A percentile compares a stretch with the other conserved stretches of the same genome.
Evolutionary conservation across 1,284 basidiomycete genomes (phyloP).

Genomic region (Trametes versicolor): DNA sequence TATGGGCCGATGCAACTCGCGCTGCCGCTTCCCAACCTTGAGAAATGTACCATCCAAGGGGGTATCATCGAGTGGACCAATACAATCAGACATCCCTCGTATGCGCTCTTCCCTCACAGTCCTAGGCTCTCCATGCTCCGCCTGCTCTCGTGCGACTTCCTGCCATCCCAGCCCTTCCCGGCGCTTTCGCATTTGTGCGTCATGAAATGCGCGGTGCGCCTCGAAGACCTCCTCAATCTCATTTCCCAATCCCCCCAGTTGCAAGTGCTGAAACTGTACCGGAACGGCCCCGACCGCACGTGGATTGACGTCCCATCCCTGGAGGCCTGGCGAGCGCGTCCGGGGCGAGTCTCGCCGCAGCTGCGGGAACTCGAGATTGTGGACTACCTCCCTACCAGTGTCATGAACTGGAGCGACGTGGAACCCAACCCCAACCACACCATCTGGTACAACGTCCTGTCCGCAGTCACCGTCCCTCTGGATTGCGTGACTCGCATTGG

Average conservation of each 20-base stretch:
- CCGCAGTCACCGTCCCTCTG: neutral
- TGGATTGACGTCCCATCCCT: neutral
- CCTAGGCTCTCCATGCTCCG: neutral
- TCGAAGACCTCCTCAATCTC: neutral
- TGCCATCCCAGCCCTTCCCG: neutral
- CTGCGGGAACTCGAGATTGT: neutral
- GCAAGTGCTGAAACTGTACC: neutral
- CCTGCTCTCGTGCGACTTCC: neutral
- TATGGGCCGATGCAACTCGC: neutral
- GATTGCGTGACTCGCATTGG: neutral
- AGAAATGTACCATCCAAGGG: neutral
- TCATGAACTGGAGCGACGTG: neutral
- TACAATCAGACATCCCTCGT: neutral
- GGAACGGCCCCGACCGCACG: neutral
- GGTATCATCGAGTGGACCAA: neutral
- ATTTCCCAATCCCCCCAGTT: neutral
- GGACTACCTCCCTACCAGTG: neutral
- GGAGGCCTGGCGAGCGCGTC: neutral
- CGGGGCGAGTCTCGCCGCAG: neutral
- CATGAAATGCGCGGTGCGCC: neutral
- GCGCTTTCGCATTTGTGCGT: neutral
- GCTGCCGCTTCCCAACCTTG: neutral
- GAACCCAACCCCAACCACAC: neutral
- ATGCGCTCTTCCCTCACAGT: neutral
- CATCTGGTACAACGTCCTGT: neutral